Conservation (phyloP, 2,329 filamentous ascomycete species). For the Nakataea oryzae region DNA sequence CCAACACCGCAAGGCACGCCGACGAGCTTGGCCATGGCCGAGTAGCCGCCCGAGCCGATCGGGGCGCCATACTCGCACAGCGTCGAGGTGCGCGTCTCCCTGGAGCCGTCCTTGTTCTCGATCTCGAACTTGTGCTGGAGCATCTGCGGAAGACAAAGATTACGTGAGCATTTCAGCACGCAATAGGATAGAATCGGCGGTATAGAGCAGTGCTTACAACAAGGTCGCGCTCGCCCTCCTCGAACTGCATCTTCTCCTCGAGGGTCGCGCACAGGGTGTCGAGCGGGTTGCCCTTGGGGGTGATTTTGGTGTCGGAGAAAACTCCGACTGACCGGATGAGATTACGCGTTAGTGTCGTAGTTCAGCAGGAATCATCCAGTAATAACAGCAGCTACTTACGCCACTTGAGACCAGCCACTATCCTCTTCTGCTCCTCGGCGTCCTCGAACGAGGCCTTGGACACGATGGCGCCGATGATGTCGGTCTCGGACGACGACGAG, state of each 20-base stretch:
- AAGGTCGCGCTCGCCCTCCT: slow-evolving; percentile 71
- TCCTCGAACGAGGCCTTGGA: slow-evolving; percentile 65
- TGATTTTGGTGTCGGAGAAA: slow-evolving; percentile 60
- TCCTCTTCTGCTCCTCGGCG: slow-evolving; percentile 58
- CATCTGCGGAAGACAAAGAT: slow-evolving; percentile 20
- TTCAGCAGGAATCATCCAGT: slow-evolving; percentile 27
- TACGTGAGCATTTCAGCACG: not conserved
- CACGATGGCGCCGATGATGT: slow-evolving; percentile 62
- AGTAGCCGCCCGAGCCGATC: slow-evolving; percentile 59
- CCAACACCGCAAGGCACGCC: slow-evolving; percentile 49
- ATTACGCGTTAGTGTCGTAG: not conserved
- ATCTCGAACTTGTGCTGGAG: slow-evolving; percentile 78
- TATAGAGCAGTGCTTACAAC: slow-evolving; percentile 34
- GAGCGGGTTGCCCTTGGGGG: slow-evolving; percentile 65
- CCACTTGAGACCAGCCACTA: slow-evolving; percentile 62
- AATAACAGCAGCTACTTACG: not conserved
- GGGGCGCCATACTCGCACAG: slow-evolving; percentile 75
- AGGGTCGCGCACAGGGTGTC: slow-evolving; percentile 86
- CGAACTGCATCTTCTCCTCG: slow-evolving; percentile 87
- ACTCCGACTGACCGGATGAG: slow-evolving; percentile 24
- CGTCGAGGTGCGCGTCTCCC: slow-evolving; percentile 70
- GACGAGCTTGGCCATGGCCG: slow-evolving; percentile 70
- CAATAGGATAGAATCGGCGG: not conserved
- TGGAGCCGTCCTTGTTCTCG: slow-evolving; percentile 67
- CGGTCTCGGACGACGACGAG: slow-evolving; percentile 51